Conservation (phyloP, 1,139 yeast genomes). For the Zygosaccharomyces sapae region DNA sequence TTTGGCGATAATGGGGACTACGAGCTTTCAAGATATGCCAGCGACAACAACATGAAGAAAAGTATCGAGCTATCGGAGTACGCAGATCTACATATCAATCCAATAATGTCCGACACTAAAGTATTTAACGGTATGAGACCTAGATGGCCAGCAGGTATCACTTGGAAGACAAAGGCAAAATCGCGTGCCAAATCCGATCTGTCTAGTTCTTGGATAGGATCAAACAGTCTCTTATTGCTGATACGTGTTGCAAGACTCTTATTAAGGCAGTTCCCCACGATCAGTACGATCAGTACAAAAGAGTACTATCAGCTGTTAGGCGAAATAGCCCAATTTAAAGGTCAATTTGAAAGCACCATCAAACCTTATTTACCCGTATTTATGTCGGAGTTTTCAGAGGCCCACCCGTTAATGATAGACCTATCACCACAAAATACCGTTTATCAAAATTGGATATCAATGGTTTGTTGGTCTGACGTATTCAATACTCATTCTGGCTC, state of each 20-base stretch:
- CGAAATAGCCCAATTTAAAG: slow-evolving; percentile 19
- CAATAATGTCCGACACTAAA: slow-evolving; percentile 15
- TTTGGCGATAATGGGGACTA: slow-evolving; percentile 5
- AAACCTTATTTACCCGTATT: slow-evolving; percentile 14
- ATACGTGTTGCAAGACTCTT: slow-evolving; percentile 42
- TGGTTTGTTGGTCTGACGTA: slow-evolving; percentile 62
- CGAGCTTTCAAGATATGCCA: slow-evolving; percentile 14
- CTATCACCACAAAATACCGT: slow-evolving; percentile 48
- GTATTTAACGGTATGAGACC: slow-evolving; percentile 32
- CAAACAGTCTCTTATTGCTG: slow-evolving; percentile 46
- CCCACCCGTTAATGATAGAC: slow-evolving; percentile 50
- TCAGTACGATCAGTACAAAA: slow-evolving; percentile 31
- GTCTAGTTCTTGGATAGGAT: slow-evolving; percentile 58
- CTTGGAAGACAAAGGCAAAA: slow-evolving; percentile 57
- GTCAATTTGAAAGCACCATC: slow-evolving; percentile 13
- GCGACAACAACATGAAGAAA: slow-evolving; percentile 15
- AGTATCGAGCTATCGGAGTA: slow-evolving; percentile 26
- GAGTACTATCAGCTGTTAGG: slow-evolving; percentile 34
- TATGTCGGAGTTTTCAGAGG: slow-evolving; percentile 28
- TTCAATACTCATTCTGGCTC: slow-evolving; percentile 41
- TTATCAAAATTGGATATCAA: slow-evolving; percentile 74
- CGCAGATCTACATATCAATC: slow-evolving; percentile 18
- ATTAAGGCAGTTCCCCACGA: slow-evolving; percentile 40
- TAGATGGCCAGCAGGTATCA: slow-evolving; percentile 57
- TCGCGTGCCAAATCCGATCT: slow-evolving; percentile 49